A percentile compares a stretch with the other conserved stretches of the same genome.
Evolutionary conservation across 768 basidiomycete species (phyloP).

Genomic region (Mycena rebaudengoi): DNA sequence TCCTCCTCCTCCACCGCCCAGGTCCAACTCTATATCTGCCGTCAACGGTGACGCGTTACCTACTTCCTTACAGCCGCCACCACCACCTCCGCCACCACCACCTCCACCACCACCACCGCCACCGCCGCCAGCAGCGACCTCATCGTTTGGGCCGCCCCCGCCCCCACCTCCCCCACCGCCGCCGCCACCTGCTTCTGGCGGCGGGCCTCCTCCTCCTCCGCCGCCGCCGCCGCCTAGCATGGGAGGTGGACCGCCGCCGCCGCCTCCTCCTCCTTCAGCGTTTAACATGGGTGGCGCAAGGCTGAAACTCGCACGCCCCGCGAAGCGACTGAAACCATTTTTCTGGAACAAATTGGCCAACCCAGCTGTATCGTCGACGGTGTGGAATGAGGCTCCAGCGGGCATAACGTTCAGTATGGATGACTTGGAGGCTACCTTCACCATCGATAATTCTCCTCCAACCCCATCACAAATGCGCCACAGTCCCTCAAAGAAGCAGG

Average conservation of each 20-base stretch:
- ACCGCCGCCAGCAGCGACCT: conserved; percentile 33
- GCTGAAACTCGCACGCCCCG: conserved; percentile 50
- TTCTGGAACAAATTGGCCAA: conserved; percentile 87
- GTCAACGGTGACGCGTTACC: too few relatives aligned
- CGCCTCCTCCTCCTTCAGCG: conserved; percentile 38
- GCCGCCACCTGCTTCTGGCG: conserved; percentile 33
- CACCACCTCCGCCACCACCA: conserved; percentile 30
- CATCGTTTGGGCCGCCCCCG: conserved; percentile 30
- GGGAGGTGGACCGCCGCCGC: conserved; percentile 31
- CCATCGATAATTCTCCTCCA: conserved; percentile 57
- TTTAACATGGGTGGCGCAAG: conserved; percentile 42
- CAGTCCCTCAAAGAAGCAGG: conserved; percentile 60
- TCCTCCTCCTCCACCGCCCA: conserved; percentile 35
- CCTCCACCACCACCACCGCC: conserved; percentile 45
- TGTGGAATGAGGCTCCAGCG: conserved; percentile 73
- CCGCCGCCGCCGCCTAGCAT: conserved; percentile 42
- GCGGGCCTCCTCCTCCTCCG: conserved; percentile 44
- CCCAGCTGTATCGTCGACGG: conserved; percentile 53
- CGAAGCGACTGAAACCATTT: conserved; percentile 80
- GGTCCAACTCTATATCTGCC: too few relatives aligned
- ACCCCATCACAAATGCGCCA: conserved; percentile 50
- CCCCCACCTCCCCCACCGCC: conserved; percentile 49
- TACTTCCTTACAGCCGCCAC: conserved; percentile 32
- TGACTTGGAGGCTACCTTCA: conserved; percentile 80
- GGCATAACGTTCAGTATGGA: conserved; percentile 61